These are phyloP conservation scores for Begonia masoniana DNA, from an alignment of 306 rosid species.

Conservation along the genomic window DNA sequence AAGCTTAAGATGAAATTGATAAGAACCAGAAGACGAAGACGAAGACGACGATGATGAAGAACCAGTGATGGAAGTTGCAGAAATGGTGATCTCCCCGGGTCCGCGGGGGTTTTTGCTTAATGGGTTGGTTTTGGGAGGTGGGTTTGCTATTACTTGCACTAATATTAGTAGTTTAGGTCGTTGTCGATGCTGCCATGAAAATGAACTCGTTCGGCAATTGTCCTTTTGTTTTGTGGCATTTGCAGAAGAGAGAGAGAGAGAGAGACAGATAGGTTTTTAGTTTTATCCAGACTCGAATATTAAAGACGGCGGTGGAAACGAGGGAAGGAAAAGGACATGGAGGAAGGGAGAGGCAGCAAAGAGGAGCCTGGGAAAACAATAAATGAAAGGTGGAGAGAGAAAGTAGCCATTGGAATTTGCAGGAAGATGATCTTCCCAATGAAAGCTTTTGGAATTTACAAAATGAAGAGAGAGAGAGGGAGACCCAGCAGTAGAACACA, in stretches of 20 bases:
- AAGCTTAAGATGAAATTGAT: constrained; percentile 12
- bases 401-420: neutral
- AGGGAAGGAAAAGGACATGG: constrained; percentile 18
- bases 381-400: neutral
- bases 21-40: constrained; percentile 4
- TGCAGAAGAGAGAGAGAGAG: constrained; percentile 12
- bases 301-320: constrained; percentile 59
- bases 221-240: constrained; percentile 32
- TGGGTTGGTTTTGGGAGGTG: constrained; percentile 45
- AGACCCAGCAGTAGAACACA: neutral
- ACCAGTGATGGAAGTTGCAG: constrained; percentile 20
- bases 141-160: constrained; percentile 16
- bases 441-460: too few species aligned
- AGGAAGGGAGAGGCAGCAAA: neutral
- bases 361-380: constrained; percentile 5
- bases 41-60: neutral
- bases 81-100: constrained; percentile 35
- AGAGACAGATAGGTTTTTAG: constrained; percentile 2
- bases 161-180: constrained; percentile 10
- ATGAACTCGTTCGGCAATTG: constrained; percentile 11
- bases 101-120: constrained; percentile 59
- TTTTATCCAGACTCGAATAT: constrained; percentile 2
- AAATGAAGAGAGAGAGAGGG: constrained; percentile 2
- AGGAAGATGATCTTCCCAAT: neutral
- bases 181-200: constrained; percentile 57